Percentiles rank a stretch among this genome's conserved stretches.
phyloP scores from a whole-genome alignment of 257 asterid species.

The Knoxia roxburghii region DNA sequence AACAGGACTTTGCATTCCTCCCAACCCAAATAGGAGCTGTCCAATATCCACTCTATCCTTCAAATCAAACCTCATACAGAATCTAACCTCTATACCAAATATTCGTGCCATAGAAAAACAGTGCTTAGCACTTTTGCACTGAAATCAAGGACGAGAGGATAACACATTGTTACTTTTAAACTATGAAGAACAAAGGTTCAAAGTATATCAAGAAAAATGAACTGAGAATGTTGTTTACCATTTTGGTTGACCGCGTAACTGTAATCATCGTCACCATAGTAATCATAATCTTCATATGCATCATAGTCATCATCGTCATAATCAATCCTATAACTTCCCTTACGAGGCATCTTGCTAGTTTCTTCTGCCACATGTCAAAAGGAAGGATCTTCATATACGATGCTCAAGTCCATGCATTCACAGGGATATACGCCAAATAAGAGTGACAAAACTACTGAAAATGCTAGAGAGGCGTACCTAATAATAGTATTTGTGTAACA shows the following conservation, averaged over 20 bases:
- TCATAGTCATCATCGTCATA: constrained; percentile 50
- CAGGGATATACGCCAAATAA: neutral
- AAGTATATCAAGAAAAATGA: neutral
- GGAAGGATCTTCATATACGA: neutral
- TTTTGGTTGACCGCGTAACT: constrained; percentile 37
- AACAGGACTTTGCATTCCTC: neutral
- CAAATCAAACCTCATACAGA: neutral
- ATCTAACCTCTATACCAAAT: neutral
- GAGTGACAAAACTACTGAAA: neutral
- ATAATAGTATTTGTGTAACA: neutral
- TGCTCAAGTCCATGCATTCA: neutral
- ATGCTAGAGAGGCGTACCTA: constrained; percentile 6
- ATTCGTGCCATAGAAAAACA: neutral
- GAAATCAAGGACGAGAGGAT: neutral
- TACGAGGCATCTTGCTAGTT: constrained; percentile 69
- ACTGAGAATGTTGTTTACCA: constrained; percentile 27
- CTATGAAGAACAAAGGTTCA: neutral
- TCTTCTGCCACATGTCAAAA: constrained; percentile 25
- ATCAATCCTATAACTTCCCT: constrained; percentile 41
- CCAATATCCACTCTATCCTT: neutral
- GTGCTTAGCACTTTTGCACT: neutral
- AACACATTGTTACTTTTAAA: neutral
- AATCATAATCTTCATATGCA: constrained; percentile 42
- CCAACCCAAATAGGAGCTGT: neutral
- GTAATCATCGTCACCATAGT: constrained; percentile 44